These are phyloP conservation scores for Avicennia marina DNA, from an alignment of 257 asterid species.

Conservation along the genomic window DNA sequence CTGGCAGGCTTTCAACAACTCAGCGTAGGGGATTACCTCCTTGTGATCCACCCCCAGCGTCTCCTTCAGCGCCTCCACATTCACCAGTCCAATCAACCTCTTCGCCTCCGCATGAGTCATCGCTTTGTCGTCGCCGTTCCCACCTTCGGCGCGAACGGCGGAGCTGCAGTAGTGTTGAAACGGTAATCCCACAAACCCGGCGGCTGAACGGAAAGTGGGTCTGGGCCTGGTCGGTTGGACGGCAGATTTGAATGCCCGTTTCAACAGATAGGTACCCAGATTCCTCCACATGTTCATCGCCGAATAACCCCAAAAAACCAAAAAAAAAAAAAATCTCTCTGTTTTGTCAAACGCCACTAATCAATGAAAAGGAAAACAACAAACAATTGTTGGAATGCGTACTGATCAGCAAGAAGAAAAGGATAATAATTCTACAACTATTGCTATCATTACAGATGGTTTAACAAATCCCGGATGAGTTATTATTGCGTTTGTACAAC, in stretches of 20 bases:
- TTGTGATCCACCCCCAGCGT: constrained; percentile 65
- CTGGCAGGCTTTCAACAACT: constrained; percentile 62
- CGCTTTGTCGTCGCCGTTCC: constrained; percentile 17
- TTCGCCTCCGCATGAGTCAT: constrained; percentile 78
- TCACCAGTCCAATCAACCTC: constrained; percentile 84
- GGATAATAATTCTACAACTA: too few species aligned
- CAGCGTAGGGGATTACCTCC: constrained; percentile 61
- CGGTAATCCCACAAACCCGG: background rate
- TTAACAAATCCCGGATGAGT: too few species aligned
- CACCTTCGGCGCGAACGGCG: constrained; percentile 10
- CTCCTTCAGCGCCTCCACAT: constrained; percentile 71
- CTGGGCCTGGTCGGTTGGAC: background rate
- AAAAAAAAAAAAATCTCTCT: too few species aligned
- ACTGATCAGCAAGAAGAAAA: too few species aligned
- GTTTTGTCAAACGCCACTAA: too few species aligned
- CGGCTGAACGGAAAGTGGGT: background rate
- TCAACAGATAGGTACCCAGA: constrained; percentile 31
- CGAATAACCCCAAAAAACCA: too few species aligned
- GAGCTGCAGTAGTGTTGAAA: constrained; percentile 27
- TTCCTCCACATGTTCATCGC: constrained; percentile 51
- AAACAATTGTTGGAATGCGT: too few species aligned
- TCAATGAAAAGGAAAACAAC: too few species aligned
- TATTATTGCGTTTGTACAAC: too few species aligned
- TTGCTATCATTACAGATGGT: too few species aligned
- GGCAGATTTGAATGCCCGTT: constrained; percentile 23